Conservation (phyloP, 805 yeast genomes). For the Tetrapisispora namnaoensis region DNA sequence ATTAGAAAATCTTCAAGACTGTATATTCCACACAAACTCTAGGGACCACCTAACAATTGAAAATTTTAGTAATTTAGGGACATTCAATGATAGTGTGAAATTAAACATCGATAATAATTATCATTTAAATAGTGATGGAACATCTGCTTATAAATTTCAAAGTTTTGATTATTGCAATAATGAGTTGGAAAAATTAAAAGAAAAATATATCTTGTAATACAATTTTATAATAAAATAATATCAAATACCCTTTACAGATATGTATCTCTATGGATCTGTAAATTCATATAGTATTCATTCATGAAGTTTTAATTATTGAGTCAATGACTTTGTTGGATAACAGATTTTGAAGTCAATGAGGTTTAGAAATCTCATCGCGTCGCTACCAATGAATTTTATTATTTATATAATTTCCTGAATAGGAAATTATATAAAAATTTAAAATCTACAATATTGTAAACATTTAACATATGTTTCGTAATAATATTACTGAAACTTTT, state of each 20-base stretch:
- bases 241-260: no score
- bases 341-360: background rate
- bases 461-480: background rate
- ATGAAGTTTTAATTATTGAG: no score
- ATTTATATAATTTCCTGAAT: slow-evolving; percentile 3
- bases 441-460: background rate
- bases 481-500: background rate
- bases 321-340: background rate
- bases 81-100: background rate
- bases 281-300: background rate
- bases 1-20: slow-evolving; percentile 18
- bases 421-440: slow-evolving; percentile 6
- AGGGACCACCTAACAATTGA: slow-evolving; percentile 11
- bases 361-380: background rate
- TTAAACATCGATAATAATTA: background rate
- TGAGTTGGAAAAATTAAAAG: background rate
- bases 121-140: slow-evolving; percentile 3
- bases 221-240: no score
- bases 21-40: slow-evolving; percentile 14
- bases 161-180: background rate
- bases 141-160: background rate
- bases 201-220: background rate
- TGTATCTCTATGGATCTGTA: no score
- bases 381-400: background rate
- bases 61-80: slow-evolving; percentile 16